These are phyloP conservation scores for Dictyophora rubrovolvata DNA, from an alignment of 768 basidiomycete species.

Conservation along the genomic window DNA sequence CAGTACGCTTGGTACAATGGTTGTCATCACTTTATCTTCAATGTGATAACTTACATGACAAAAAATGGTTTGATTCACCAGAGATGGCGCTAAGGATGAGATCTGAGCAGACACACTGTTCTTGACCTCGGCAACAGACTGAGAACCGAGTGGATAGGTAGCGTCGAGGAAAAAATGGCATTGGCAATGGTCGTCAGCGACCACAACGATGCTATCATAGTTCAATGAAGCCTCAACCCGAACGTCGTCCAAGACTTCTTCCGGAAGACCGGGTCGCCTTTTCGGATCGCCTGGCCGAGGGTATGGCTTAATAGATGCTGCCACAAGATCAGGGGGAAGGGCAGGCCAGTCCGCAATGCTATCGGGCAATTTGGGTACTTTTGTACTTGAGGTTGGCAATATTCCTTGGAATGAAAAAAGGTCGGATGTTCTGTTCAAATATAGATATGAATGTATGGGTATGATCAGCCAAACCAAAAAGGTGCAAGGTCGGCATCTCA, in stretches of 20 bases:
- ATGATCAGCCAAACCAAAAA: not conserved
- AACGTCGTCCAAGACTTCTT: conserved; percentile 29
- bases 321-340: conserved; percentile 40
- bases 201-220: conserved; percentile 46
- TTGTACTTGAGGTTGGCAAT: conserved; percentile 37
- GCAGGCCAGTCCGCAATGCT: conserved; percentile 63
- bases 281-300: conserved; percentile 23
- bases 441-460: not conserved
- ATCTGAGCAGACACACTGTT: conserved; percentile 14
- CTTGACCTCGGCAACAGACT: conserved; percentile 25
- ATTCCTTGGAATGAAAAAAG: conserved; percentile 74
- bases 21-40: conserved; percentile 19
- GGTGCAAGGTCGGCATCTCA: conserved; percentile 25
- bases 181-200: conserved; percentile 47
- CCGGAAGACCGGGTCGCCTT: conserved; percentile 17
- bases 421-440: conserved; percentile 51
- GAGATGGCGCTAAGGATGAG: conserved; percentile 36
- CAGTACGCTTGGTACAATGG: conserved; percentile 36
- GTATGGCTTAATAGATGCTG: conserved; percentile 51
- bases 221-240: conserved; percentile 37
- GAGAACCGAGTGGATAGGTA: conserved; percentile 55
- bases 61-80: conserved; percentile 35
- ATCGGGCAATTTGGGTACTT: conserved; percentile 38
- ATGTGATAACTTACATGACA: conserved; percentile 27
- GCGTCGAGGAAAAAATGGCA: conserved; percentile 68